Evolutionary conservation across 1,284 basidiomycete species (phyloP).

Genomic region (Coniferiporia weirii): DNA sequence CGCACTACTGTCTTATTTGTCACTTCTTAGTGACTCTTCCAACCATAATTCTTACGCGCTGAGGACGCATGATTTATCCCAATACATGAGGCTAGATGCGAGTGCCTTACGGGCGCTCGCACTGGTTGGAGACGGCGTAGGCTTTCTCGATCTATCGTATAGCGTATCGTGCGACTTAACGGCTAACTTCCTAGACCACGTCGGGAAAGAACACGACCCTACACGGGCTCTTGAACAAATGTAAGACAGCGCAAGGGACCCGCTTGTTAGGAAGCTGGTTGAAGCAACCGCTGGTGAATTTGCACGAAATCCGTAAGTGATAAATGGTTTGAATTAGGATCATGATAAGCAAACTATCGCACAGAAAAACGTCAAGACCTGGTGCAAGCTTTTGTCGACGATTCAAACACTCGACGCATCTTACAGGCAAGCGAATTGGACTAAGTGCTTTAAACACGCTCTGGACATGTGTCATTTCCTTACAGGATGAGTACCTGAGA

Average conservation of each 20-base stretch:
- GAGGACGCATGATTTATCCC: slow-evolving; percentile 85
- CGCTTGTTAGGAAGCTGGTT: slow-evolving; percentile 89
- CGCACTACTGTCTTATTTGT: slow-evolving; percentile 82
- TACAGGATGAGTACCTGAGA: slow-evolving; percentile 80
- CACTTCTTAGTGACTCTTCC: slow-evolving; percentile 74
- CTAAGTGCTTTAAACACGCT: slow-evolving; percentile 1
- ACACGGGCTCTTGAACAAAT: slow-evolving; percentile 88
- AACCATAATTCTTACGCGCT: slow-evolving; percentile 84
- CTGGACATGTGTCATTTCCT: not conserved
- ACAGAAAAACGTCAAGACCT: slow-evolving; percentile 80
- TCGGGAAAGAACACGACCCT: slow-evolving; percentile 79
- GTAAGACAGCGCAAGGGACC: slow-evolving; percentile 96
- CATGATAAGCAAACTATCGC: not conserved
- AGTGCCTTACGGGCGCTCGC: slow-evolving; percentile 91
- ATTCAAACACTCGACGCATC: slow-evolving; percentile 64
- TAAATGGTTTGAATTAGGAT: not conserved
- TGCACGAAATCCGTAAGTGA: slow-evolving; percentile 84
- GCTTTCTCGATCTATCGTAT: slow-evolving; percentile 19
- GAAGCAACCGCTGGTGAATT: slow-evolving; percentile 93
- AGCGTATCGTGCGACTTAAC: not conserved
- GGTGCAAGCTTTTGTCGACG: slow-evolving; percentile 84
- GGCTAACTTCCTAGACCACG: slow-evolving; percentile 33
- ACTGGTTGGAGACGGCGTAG: slow-evolving; percentile 58
- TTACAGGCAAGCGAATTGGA: slow-evolving; percentile 54
- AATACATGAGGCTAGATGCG: slow-evolving; percentile 95